Percentiles rank a stretch among this genome's conserved stretches.
Evolutionary conservation across 2,329 filamentous ascomycete species (phyloP).

Genomic region (Aspergillus ustus): DNA sequence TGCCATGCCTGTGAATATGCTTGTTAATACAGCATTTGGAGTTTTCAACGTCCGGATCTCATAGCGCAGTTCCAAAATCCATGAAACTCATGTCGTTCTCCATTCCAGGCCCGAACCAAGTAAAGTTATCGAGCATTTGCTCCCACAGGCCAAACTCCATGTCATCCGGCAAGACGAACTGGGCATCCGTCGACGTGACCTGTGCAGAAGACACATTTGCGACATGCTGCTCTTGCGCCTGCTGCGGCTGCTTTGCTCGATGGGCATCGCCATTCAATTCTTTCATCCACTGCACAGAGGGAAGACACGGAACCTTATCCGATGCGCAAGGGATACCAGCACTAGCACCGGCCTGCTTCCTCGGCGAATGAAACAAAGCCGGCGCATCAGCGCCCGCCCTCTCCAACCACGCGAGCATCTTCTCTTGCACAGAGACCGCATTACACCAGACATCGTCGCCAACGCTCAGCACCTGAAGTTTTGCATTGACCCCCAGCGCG

Average conservation of each 20-base stretch:
- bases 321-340: too few species aligned
- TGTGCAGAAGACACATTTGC: background rate
- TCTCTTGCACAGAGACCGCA: background rate
- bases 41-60: background rate
- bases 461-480: background rate
- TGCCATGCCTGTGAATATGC: background rate
- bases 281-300: background rate
- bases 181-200: background rate
- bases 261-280: background rate
- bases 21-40: background rate
- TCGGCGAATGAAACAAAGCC: background rate
- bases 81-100: background rate
- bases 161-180: background rate
- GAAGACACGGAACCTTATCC: background rate
- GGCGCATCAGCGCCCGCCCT: background rate
- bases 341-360: background rate
- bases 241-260: too few species aligned
- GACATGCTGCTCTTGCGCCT: background rate
- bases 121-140: conserved; percentile 12
- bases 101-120: conserved; percentile 11
- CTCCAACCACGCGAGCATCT: conserved; percentile 17
- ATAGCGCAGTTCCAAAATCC: background rate
- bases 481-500: background rate
- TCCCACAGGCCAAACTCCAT: conserved; percentile 6
- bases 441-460: background rate